Percentiles rank a stretch among this genome's conserved stretches.
Conservation (phyloP, 106 monocot genomes). For the Allium fistulosum region DNA sequence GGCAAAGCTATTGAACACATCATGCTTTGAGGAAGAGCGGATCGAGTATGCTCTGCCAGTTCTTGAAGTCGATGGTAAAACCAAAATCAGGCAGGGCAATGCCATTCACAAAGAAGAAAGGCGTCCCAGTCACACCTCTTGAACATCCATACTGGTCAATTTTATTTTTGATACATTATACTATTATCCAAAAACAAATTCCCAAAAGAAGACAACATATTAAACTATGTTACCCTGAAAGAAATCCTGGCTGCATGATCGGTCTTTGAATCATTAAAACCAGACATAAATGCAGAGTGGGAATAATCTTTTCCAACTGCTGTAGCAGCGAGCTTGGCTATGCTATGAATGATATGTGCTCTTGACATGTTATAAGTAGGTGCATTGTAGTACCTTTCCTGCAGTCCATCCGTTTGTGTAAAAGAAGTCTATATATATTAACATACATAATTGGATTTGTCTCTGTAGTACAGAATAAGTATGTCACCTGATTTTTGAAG, state of each 20-base stretch:
- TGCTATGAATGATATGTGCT: constrained; percentile 18
- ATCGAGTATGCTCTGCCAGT: constrained; percentile 47
- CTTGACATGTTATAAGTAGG: constrained; percentile 45
- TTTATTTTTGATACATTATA: too few species aligned
- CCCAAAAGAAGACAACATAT: neutral
- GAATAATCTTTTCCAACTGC: constrained; percentile 22
- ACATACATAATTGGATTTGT: too few species aligned
- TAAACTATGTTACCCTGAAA: constrained; percentile 34
- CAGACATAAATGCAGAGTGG: constrained; percentile 20
- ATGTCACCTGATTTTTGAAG: constrained; percentile 45
- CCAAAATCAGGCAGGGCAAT: constrained; percentile 31
- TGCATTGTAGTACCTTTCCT: constrained; percentile 55
- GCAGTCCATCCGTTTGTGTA: neutral
- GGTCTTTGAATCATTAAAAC: constrained; percentile 37
- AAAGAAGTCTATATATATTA: too few species aligned
- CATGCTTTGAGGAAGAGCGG: constrained; percentile 18
- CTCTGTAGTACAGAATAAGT: neutral
- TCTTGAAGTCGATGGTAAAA: constrained; percentile 22
- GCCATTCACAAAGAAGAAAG: constrained; percentile 68
- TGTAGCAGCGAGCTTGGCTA: constrained; percentile 29
- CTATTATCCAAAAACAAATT: neutral
- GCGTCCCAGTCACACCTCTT: constrained; percentile 52
- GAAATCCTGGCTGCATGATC: constrained; percentile 41
- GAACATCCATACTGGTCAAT: constrained; percentile 57
- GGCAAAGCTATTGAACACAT: too few species aligned